These are phyloP conservation scores for Auricularia auricula-judae DNA, from an alignment of 768 basidiomycete species.

Conservation along the genomic window DNA sequence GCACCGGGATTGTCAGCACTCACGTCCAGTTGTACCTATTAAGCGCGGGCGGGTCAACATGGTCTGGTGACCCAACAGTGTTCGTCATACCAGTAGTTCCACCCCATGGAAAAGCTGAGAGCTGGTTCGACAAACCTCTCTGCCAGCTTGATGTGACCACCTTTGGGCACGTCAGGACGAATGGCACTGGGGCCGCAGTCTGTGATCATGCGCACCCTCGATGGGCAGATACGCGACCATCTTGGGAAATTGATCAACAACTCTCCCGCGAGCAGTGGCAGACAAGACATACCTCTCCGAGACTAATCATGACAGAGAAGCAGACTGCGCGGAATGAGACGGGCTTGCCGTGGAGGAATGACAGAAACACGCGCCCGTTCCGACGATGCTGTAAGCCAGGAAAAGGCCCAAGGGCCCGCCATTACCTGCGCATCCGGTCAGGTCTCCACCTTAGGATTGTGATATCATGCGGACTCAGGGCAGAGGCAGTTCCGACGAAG, in stretches of 20 bases:
- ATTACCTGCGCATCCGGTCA: background rate
- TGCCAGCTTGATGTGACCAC: slow-evolving; percentile 71
- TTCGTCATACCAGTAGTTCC: slow-evolving; percentile 36
- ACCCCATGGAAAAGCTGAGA: slow-evolving; percentile 38
- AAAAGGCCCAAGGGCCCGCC: slow-evolving; percentile 61
- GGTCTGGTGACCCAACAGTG: slow-evolving; percentile 8
- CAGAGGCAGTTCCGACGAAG: slow-evolving; percentile 40
- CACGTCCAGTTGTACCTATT: slow-evolving; percentile 38
- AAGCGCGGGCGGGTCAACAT: slow-evolving; percentile 8
- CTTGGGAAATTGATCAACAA: slow-evolving; percentile 6
- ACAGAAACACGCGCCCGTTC: slow-evolving; percentile 50
- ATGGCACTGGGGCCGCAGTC: background rate
- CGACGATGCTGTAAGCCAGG: slow-evolving; percentile 59
- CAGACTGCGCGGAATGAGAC: slow-evolving; percentile 14
- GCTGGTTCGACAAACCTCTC: slow-evolving; percentile 76
- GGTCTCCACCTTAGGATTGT: background rate
- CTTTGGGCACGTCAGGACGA: slow-evolving; percentile 21
- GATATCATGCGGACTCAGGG: slow-evolving; percentile 20
- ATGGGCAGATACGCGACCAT: slow-evolving; percentile 74
- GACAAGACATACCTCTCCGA: slow-evolving; percentile 28
- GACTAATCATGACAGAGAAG: slow-evolving; percentile 43
- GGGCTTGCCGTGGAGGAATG: background rate
- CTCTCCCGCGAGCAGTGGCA: background rate
- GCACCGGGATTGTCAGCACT: background rate
- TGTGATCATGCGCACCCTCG: slow-evolving; percentile 7